Evolutionary conservation across 192 early-diverging fungal genomes (phyloP).

Genomic region (Chytriomyces confervae): DNA sequence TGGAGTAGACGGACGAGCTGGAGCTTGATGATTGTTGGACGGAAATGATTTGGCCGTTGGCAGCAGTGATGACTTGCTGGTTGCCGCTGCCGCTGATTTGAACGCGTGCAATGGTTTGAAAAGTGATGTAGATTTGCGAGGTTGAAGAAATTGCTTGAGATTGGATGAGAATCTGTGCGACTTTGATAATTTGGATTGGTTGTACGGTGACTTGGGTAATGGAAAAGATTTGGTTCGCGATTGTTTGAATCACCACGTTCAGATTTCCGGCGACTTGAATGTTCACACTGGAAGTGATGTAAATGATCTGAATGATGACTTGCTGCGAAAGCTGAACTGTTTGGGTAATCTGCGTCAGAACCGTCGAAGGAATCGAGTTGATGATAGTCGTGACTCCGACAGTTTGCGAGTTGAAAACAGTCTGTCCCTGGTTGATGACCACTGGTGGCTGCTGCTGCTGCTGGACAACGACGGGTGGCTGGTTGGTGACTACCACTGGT

Average conservation of each 20-base stretch:
- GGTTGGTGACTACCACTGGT: neutral
- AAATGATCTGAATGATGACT: neutral
- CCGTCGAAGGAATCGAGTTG: neutral
- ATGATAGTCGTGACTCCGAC: neutral
- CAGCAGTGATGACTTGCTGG: neutral
- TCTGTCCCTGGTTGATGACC: neutral
- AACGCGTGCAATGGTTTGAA: neutral
- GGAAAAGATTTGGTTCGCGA: neutral
- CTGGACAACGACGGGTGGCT: neutral
- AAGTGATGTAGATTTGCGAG: neutral
- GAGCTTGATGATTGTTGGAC: neutral
- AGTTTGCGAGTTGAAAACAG: neutral
- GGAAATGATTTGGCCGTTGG: neutral
- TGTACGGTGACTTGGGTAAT: neutral
- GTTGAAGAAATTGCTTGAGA: neutral
- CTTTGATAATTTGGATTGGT: neutral
- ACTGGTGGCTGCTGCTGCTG: neutral
- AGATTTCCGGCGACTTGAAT: neutral
- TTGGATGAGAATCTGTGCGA: neutral
- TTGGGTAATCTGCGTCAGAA: neutral
- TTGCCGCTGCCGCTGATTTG: neutral
- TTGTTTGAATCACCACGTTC: neutral
- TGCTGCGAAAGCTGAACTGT: neutral
- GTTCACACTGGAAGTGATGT: neutral
- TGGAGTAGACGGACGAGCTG: neutral